Conservation (phyloP, 2,329 filamentous ascomycete species). For the Dactylellina leptospora region DNA sequence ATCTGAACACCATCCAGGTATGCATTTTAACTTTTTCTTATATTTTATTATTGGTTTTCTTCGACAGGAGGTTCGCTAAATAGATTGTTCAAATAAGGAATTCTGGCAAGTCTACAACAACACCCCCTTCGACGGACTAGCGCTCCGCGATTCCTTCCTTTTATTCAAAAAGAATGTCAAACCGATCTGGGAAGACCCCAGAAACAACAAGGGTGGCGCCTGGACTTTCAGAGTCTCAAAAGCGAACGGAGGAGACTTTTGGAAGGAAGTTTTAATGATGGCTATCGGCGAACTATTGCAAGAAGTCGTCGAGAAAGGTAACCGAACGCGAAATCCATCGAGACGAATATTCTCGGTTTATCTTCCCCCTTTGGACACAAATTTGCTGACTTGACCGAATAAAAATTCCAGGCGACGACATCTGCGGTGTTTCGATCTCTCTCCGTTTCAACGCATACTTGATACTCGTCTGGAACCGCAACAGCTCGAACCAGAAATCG, state of each 20-base stretch:
- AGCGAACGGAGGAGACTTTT: constrained; percentile 75
- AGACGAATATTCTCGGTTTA: too few relatives aligned
- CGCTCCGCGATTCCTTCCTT: constrained; percentile 79
- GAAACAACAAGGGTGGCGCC: constrained; percentile 84
- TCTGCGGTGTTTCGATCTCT: constrained; percentile 87
- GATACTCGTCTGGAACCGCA: constrained; percentile 92
- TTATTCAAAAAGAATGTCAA: constrained; percentile 81
- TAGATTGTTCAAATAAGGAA: constrained; percentile 65
- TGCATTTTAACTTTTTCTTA: too few relatives aligned
- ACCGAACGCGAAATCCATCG: neutral
- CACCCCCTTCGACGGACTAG: constrained; percentile 77
- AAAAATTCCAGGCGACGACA: constrained; percentile 73
- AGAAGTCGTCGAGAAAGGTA: constrained; percentile 74
- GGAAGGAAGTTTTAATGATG: constrained; percentile 81
- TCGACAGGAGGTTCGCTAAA: neutral
- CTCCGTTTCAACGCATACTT: constrained; percentile 89
- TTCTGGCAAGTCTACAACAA: constrained; percentile 87
- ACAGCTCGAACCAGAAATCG: constrained; percentile 80
- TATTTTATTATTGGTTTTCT: neutral
- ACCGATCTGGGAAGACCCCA: constrained; percentile 83
- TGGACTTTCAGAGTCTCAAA: constrained; percentile 94
- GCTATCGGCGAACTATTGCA: constrained; percentile 85
- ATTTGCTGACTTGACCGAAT: neutral
- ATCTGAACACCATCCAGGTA: constrained; percentile 57
- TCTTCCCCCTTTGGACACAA: neutral